A percentile compares a stretch with the other conserved stretches of the same genome.
These are phyloP conservation scores for Heliamphora exappendiculata DNA, from an alignment of 148 eudicot species.

Conservation along the genomic window DNA sequence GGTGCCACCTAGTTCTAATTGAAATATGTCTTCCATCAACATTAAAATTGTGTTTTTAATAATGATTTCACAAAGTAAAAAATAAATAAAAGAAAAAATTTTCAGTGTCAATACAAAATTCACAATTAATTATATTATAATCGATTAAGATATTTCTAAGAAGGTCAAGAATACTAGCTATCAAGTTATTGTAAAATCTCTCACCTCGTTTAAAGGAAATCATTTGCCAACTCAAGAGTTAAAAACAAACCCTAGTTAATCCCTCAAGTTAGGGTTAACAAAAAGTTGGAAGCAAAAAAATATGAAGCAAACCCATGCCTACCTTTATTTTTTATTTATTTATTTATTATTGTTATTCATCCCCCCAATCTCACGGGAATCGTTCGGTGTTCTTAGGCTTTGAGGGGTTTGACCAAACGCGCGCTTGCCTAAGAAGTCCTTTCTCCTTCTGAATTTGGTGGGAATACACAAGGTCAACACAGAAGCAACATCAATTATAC, in stretches of 20 bases:
- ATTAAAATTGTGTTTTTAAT: too few relatives aligned
- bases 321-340: neutral
- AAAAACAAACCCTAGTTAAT: neutral
- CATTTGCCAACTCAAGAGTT: slow-evolving; percentile 5
- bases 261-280: neutral
- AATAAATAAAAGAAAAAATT: too few relatives aligned
- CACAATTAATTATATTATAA: too few relatives aligned
- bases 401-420: slow-evolving; percentile 15
- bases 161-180: neutral
- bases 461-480: neutral
- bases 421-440: neutral
- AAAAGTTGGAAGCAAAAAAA: neutral
- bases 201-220: too few relatives aligned
- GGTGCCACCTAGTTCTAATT: too few relatives aligned
- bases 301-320: neutral
- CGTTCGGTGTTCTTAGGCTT: slow-evolving; percentile 5
- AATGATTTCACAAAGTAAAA: too few relatives aligned
- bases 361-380: neutral
- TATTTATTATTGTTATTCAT: slow-evolving; percentile 12
- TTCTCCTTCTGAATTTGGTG: neutral
- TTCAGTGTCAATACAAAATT: too few relatives aligned
- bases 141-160: too few relatives aligned
- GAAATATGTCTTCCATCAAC: too few relatives aligned
- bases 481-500: neutral
- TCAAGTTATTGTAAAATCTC: neutral